phyloP scores from a whole-genome alignment of 2,329 filamentous ascomycete species.

The Penicillium sp. region DNA sequence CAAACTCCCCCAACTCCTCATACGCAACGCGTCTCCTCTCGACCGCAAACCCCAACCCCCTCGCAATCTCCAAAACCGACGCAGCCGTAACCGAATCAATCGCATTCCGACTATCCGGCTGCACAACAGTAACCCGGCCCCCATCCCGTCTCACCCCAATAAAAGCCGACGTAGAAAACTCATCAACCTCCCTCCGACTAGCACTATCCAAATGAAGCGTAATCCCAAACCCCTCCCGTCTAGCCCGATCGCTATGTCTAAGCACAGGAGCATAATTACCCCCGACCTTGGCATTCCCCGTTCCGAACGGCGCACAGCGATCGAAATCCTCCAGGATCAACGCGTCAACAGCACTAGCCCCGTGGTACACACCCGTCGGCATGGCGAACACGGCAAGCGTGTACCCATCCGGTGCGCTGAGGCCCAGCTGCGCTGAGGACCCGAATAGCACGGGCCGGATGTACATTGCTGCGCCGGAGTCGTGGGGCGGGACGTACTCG shows the following conservation, averaged over 20 bases:
- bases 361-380: slow-evolving; percentile 92
- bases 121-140: slow-evolving; percentile 65
- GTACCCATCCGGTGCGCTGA: slow-evolving; percentile 87
- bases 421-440: slow-evolving; percentile 77
- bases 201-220: slow-evolving; percentile 89
- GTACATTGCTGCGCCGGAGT: slow-evolving; percentile 87
- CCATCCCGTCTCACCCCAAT: slow-evolving; percentile 68
- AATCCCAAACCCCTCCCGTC: slow-evolving; percentile 79
- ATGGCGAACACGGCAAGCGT: slow-evolving; percentile 86
- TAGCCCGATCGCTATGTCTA: slow-evolving; percentile 77
- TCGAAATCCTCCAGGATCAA: slow-evolving; percentile 91
- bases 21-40: slow-evolving; percentile 66
- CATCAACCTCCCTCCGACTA: slow-evolving; percentile 79
- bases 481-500: slow-evolving; percentile 83
- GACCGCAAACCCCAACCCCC: slow-evolving; percentile 76
- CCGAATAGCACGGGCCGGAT: slow-evolving; percentile 86
- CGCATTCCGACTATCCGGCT: slow-evolving; percentile 82
- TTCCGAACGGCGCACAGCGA: slow-evolving; percentile 84
- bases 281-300: slow-evolving; percentile 86
- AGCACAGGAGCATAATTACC: slow-evolving; percentile 95
- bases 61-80: slow-evolving; percentile 69
- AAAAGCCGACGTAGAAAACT: slow-evolving; percentile 94
- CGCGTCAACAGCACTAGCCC: slow-evolving; percentile 78
- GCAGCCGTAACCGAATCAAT: slow-evolving; percentile 84
- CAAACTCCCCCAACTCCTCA: slow-evolving; percentile 59